These are phyloP conservation scores for Tarenaya hassleriana DNA, from an alignment of 345 rosid species.

Conservation along the genomic window DNA sequence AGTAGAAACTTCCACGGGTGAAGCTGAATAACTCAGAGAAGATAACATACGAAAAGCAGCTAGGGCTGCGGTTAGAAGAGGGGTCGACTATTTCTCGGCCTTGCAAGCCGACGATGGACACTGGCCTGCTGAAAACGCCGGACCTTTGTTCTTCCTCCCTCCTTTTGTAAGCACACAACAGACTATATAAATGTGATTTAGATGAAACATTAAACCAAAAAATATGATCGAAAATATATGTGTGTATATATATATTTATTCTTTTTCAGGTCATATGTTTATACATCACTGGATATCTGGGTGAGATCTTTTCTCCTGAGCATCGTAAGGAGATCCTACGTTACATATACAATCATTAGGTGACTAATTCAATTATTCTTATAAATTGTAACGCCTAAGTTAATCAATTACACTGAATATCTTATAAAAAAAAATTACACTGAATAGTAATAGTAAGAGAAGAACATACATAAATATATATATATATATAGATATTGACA, in stretches of 20 bases:
- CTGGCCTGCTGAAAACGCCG: conserved; percentile 36
- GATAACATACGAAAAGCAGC: conserved; percentile 14
- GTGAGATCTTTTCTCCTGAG: conserved; percentile 3
- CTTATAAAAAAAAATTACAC: too few relatives aligned
- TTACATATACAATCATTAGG: conserved; percentile 22
- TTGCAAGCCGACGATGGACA: too few relatives aligned
- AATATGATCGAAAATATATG: too few relatives aligned
- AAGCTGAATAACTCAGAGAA: conserved; percentile 12
- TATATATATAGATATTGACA: too few relatives aligned
- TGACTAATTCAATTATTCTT: too few relatives aligned
- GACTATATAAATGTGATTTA: too few relatives aligned
- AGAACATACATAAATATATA: too few relatives aligned
- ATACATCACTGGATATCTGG: conserved; percentile 21
- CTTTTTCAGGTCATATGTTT: conserved; percentile 24
- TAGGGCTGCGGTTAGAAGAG: conserved; percentile 19
- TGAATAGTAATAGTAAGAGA: too few relatives aligned
- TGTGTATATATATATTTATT: too few relatives aligned
- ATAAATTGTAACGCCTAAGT: not conserved
- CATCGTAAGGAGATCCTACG: conserved; percentile 19
- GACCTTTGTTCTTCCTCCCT: conserved; percentile 46
- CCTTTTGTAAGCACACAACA: conserved; percentile 38
- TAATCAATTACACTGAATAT: not conserved
- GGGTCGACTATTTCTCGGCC: conserved; percentile 23
- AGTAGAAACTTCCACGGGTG: conserved; percentile 20
- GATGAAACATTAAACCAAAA: too few relatives aligned